Conservation (phyloP, 2,329 filamentous ascomycete species). For the Ceratocystis lukuohia region DNA sequence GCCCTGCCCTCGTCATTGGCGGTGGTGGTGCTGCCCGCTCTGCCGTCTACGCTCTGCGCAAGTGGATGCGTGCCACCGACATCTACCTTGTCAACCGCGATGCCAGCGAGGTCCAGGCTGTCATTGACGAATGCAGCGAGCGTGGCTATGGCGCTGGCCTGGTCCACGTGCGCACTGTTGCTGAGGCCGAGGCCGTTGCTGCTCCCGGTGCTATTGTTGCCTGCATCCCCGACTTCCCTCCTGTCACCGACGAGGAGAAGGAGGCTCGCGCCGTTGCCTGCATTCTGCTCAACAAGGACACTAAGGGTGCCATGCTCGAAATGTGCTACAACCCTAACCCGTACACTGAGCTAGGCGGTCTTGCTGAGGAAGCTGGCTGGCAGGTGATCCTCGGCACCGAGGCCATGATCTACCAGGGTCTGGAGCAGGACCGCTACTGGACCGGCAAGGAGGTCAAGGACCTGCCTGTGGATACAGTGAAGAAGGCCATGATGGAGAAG, state of each 20-base stretch:
- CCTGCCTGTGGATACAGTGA: conserved; percentile 46
- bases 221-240: conserved; percentile 65
- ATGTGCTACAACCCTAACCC: conserved; percentile 74
- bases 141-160: conserved; percentile 48
- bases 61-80: conserved; percentile 51
- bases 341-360: conserved; percentile 50
- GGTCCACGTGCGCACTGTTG: conserved; percentile 45
- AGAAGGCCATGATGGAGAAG: conserved; percentile 29
- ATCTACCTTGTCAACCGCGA: conserved; percentile 73
- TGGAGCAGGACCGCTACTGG: conserved; percentile 56
- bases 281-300: conserved; percentile 32
- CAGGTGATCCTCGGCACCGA: conserved; percentile 63
- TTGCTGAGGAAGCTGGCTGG: conserved; percentile 52
- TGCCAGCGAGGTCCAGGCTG: conserved; percentile 48
- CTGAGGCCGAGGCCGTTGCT: conserved; percentile 45
- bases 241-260: conserved; percentile 48
- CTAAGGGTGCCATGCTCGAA: conserved; percentile 58
- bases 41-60: conserved; percentile 61
- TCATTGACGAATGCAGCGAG: conserved; percentile 49
- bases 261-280: conserved; percentile 44
- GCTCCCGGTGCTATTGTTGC: conserved; percentile 55
- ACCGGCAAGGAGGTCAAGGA: conserved; percentile 46
- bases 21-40: conserved; percentile 67
- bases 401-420: conserved; percentile 62
- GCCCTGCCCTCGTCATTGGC: conserved; percentile 60